Conservation (phyloP, 2,329 filamentous ascomycete species). For the Colletotrichum filicis region DNA sequence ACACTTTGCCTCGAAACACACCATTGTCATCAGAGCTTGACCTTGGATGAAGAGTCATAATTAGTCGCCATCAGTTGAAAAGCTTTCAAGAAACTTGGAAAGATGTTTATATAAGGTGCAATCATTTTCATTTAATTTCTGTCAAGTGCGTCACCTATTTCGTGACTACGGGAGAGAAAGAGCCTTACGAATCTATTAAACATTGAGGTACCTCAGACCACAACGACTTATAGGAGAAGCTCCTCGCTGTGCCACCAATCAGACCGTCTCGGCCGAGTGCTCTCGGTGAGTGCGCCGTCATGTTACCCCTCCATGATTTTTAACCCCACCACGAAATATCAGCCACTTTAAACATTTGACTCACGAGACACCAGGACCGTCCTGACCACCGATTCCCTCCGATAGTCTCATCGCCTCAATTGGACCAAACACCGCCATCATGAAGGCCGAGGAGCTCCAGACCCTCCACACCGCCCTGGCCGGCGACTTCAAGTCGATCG, state of each 20-base stretch:
- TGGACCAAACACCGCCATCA: constrained; percentile 45
- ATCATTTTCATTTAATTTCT: fast-evolving
- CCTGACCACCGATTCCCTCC: constrained; percentile 6
- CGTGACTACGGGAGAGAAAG: no score
- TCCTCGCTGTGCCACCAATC: constrained; percentile 23
- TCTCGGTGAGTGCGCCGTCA: constrained; percentile 22
- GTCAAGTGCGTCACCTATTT: no score
- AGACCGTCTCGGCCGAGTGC: not conserved
- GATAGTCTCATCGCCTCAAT: constrained; percentile 23
- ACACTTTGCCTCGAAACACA: not conserved
- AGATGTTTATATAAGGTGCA: fast-evolving
- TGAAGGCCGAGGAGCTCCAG: constrained; percentile 68
- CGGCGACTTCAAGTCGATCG: constrained; percentile 84
- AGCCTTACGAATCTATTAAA: no score
- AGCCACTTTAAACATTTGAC: constrained; percentile 34
- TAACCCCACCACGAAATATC: constrained; percentile 35
- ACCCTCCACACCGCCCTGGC: constrained; percentile 61
- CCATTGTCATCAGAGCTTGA: constrained; percentile 14
- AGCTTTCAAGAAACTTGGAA: not conserved
- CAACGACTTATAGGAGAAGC: not conserved
- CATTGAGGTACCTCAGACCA: not conserved
- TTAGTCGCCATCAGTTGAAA: no score
- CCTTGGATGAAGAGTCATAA: constrained; percentile 18
- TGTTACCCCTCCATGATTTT: constrained; percentile 35
- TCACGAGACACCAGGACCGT: constrained; percentile 34